phyloP scores from a whole-genome alignment of 1,139 yeast species.

The Kluyveromyces marxianus region DNA sequence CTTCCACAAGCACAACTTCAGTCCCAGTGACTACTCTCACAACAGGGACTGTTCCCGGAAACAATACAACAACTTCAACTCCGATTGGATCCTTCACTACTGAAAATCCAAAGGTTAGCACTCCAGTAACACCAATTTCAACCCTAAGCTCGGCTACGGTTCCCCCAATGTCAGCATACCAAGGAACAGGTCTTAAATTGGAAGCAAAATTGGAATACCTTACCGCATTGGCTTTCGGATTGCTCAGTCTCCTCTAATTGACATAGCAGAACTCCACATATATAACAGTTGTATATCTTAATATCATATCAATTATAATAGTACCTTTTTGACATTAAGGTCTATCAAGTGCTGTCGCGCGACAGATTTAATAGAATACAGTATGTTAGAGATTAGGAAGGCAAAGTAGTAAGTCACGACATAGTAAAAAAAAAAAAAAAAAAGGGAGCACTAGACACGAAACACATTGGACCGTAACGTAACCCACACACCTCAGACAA shows the following conservation, averaged over 20 bases:
- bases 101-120: slow-evolving; percentile 2
- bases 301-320: too few relatives aligned
- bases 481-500: too few relatives aligned
- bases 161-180: neutral
- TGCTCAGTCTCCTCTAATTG: neutral
- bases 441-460: too few relatives aligned
- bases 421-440: too few relatives aligned
- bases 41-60: slow-evolving; percentile 9
- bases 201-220: neutral
- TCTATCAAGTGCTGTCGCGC: too few relatives aligned
- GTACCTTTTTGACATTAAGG: too few relatives aligned
- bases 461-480: too few relatives aligned
- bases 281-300: too few relatives aligned
- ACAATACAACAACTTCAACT: neutral
- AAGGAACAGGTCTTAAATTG: neutral
- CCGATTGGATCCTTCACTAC: slow-evolving; percentile 1
- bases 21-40: slow-evolving; percentile 16
- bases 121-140: neutral
- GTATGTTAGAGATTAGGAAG: too few relatives aligned
- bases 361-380: too few relatives aligned
- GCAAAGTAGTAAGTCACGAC: too few relatives aligned
- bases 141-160: neutral
- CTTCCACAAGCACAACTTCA: slow-evolving; percentile 8
- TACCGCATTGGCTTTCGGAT: neutral
- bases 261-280: too few relatives aligned